phyloP scores from a whole-genome alignment of 257 asterid species.

The Solanum piurae region DNA sequence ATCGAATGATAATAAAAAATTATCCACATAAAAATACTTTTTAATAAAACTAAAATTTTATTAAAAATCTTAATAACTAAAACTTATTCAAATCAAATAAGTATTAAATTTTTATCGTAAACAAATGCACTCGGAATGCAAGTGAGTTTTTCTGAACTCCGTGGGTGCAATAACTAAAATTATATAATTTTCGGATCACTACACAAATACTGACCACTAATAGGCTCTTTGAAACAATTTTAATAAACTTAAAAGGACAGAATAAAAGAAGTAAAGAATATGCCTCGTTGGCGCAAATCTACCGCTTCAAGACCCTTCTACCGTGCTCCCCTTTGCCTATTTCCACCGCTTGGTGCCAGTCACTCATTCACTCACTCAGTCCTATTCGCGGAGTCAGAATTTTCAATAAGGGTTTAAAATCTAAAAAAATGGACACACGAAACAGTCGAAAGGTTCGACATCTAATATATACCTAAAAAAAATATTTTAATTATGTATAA shows the following conservation, averaged over 20 bases:
- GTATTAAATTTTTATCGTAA: background rate
- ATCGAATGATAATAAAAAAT: background rate
- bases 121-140: background rate
- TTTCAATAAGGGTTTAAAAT: too few species aligned
- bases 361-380: background rate
- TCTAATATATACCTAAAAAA: too few species aligned
- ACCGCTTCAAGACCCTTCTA: constrained; percentile 6
- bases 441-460: too few species aligned
- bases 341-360: constrained; percentile 9
- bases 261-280: background rate
- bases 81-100: too few species aligned
- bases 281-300: constrained; percentile 13
- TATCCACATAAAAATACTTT: background rate
- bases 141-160: background rate
- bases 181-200: background rate
- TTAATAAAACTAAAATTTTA: background rate
- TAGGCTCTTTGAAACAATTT: background rate
- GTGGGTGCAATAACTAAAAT: background rate
- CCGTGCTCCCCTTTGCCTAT: background rate
- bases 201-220: background rate
- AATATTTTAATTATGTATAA: too few species aligned
- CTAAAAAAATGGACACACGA: too few species aligned
- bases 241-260: background rate
- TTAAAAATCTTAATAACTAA: background rate
- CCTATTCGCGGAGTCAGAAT: background rate